These are phyloP conservation scores for Hymenoscyphus linearis DNA, from an alignment of 2,329 filamentous ascomycete species.

Conservation along the genomic window DNA sequence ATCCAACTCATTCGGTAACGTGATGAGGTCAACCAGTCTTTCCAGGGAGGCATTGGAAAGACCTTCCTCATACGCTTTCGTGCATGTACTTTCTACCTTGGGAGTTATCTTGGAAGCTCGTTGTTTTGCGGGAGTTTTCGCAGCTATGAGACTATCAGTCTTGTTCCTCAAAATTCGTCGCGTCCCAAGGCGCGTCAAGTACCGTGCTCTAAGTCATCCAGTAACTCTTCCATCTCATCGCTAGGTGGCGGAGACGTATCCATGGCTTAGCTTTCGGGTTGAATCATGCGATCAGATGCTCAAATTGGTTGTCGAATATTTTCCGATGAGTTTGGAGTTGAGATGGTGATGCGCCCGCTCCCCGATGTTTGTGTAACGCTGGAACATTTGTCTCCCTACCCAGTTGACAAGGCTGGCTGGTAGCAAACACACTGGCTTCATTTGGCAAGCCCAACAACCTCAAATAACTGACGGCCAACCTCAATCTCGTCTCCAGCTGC, in stretches of 20 bases:
- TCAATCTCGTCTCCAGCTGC: not conserved
- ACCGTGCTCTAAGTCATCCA: conserved; percentile 28
- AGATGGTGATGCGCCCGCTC: conserved; percentile 4
- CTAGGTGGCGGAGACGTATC: conserved; percentile 7
- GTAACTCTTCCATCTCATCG: conserved; percentile 16
- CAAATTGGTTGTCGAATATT: not conserved
- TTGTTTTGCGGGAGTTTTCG: conserved; percentile 59
- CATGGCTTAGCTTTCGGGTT: conserved; percentile 9
- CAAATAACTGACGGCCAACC: not conserved
- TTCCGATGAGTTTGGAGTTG: not conserved
- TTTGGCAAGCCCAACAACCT: not conserved
- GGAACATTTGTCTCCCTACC: not conserved
- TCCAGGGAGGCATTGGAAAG: conserved; percentile 55
- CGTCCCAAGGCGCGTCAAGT: conserved; percentile 21
- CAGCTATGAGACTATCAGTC: conserved; percentile 38
- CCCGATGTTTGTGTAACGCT: conserved; percentile 8
- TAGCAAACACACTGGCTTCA: conserved; percentile 8
- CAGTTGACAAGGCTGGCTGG: not conserved
- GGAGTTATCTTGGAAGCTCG: conserved; percentile 57
- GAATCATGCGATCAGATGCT: not conserved
- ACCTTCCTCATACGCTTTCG: conserved; percentile 62
- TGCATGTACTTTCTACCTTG: conserved; percentile 57
- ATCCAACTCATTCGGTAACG: conserved; percentile 63
- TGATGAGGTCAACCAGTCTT: conserved; percentile 61
- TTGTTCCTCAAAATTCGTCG: conserved; percentile 3